A percentile compares a stretch with the other conserved stretches of the same genome.
These are phyloP conservation scores for Colletotrichum endophyticum DNA, from an alignment of 2,329 filamentous ascomycete genomes.

Conservation along the genomic window DNA sequence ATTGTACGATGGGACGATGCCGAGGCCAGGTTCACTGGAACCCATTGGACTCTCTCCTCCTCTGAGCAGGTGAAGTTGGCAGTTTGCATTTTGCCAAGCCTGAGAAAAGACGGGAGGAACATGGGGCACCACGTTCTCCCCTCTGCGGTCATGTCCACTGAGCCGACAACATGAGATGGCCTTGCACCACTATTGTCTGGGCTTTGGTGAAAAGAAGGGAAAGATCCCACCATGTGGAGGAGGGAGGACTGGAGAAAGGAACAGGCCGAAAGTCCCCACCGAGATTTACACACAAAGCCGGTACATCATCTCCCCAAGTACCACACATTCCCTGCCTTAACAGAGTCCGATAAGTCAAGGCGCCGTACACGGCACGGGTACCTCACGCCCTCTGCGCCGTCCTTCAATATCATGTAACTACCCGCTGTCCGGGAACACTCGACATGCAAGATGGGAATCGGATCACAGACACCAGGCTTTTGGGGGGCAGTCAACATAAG, in stretches of 20 bases:
- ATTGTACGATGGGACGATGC: not conserved
- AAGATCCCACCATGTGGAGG: not conserved
- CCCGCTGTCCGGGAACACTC: not conserved
- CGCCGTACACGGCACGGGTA: not conserved
- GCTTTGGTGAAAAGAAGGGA: not conserved
- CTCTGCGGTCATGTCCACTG: not conserved
- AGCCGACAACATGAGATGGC: not conserved
- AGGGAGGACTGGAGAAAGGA: not conserved
- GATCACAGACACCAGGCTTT: not conserved
- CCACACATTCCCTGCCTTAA: not conserved
- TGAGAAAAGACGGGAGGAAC: not conserved
- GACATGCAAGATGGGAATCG: not conserved
- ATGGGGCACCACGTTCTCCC: not conserved
- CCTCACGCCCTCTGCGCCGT: not conserved
- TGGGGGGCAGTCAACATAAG: not conserved
- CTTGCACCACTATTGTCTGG: not conserved
- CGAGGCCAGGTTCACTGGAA: not conserved
- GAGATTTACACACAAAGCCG: not conserved
- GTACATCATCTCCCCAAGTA: not conserved
- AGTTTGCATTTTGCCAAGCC: not conserved
- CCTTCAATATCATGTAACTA: not conserved
- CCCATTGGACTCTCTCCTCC: not conserved
- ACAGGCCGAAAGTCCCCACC: not conserved
- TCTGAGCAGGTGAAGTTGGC: not conserved
- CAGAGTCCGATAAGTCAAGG: not conserved